These are phyloP conservation scores for Candida sojae DNA, from an alignment of 1,139 yeast genomes.

Conservation along the genomic window DNA sequence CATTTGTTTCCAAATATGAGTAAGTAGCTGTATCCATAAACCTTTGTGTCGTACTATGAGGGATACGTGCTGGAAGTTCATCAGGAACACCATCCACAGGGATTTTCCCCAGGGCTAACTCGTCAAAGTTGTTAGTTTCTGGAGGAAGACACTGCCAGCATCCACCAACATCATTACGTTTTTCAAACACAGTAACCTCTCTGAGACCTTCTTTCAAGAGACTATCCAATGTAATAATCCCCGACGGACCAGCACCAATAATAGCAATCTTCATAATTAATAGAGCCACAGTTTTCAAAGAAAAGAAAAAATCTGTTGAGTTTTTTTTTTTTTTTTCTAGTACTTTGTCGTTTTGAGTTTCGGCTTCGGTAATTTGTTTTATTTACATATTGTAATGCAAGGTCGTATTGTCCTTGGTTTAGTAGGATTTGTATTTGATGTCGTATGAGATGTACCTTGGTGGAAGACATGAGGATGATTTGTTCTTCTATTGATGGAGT, in stretches of 20 bases:
- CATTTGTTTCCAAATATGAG: slow-evolving; percentile 59
- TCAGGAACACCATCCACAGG: slow-evolving; percentile 21
- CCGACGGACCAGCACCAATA: slow-evolving; percentile 73
- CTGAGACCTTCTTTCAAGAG: slow-evolving; percentile 47
- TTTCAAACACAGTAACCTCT: slow-evolving; percentile 46
- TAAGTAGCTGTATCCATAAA: slow-evolving; percentile 43
- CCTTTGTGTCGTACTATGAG: slow-evolving; percentile 28
- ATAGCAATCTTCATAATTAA: slow-evolving; percentile 35
- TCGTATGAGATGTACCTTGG: neutral
- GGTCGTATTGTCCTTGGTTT: neutral
- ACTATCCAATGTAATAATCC: slow-evolving; percentile 59
- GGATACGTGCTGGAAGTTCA: slow-evolving; percentile 23
- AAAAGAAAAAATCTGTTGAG: too few species aligned
- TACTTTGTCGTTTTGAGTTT: neutral
- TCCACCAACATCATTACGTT: slow-evolving; percentile 45
- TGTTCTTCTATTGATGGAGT: neutral
- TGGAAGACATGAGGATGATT: neutral
- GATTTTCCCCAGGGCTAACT: slow-evolving; percentile 14
- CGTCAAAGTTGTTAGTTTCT: slow-evolving; percentile 19
- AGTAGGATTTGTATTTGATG: neutral
- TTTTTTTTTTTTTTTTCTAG: neutral
- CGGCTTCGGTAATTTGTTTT: neutral
- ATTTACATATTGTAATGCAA: neutral
- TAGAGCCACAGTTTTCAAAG: too few species aligned
- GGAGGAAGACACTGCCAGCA: slow-evolving; percentile 40